Percentiles rank a stretch among this genome's conserved stretches.
Evolutionary conservation across 345 rosid genomes (phyloP).

Genomic region (Eucalyptus erythrocorys): DNA sequence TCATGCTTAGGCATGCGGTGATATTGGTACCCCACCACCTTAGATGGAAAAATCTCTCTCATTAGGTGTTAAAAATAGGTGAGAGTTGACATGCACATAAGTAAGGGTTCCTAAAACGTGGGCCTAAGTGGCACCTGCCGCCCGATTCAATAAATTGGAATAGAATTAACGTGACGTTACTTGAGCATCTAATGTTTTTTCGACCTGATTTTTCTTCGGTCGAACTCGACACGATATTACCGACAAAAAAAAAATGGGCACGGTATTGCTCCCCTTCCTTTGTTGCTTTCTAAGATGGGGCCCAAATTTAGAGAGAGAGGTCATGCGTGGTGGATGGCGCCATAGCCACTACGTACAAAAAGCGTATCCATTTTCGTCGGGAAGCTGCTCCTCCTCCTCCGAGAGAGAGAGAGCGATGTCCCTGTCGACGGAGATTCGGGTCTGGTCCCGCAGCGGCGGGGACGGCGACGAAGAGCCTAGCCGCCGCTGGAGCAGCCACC

Average conservation of each 20-base stretch:
- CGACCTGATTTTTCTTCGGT: too few relatives aligned
- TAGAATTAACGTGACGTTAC: not conserved
- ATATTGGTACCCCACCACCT: not conserved
- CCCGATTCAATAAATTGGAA: not conserved
- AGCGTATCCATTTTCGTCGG: not conserved
- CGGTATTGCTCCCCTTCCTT: too few relatives aligned
- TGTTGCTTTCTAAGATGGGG: too few relatives aligned
- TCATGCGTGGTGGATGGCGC: not conserved
- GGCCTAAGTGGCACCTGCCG: not conserved
- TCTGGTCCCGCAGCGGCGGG: constrained; percentile 35
- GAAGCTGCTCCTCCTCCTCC: not conserved
- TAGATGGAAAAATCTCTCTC: not conserved
- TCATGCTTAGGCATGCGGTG: not conserved
- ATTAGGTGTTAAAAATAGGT: not conserved
- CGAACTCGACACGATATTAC: too few relatives aligned
- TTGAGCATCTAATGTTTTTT: not conserved
- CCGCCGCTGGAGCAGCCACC: constrained; percentile 57
- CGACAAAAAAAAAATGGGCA: too few relatives aligned
- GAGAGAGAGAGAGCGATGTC: constrained; percentile 34
- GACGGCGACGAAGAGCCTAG: constrained; percentile 37
- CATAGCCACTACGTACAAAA: not conserved
- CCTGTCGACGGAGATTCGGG: constrained; percentile 37
- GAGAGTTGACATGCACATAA: not conserved
- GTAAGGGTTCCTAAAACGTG: not conserved
- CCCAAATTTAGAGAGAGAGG: not conserved